Conservation (phyloP, 257 asterid genomes). For the Forsythia suspensa region DNA sequence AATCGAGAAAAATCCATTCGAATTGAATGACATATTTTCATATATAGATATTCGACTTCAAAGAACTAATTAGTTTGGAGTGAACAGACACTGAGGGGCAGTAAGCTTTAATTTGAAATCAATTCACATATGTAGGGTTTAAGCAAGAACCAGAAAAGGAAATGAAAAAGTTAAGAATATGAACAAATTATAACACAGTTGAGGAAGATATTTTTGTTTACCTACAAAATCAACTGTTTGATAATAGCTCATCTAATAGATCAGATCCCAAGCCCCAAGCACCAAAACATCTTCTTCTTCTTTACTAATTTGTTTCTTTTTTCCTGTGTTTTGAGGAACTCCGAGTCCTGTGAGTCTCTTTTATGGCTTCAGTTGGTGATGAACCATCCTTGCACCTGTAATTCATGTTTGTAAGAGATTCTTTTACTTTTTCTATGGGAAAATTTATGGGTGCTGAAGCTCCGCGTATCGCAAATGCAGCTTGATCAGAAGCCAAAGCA, state of each 20-base stretch:
- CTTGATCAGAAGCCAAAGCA: conserved; percentile 29
- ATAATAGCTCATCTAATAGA: conserved; percentile 11
- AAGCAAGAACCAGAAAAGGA: not conserved
- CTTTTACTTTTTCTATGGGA: conserved; percentile 7
- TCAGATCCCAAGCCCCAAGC: conserved; percentile 14
- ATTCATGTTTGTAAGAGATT: conserved; percentile 25
- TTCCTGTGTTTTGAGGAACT: not conserved
- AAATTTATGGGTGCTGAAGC: not conserved
- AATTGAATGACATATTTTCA: not conserved
- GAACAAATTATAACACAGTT: not conserved
- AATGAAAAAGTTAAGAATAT: not conserved
- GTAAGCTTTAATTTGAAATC: not conserved
- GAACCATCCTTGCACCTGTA: not conserved
- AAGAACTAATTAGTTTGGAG: not conserved
- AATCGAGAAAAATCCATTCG: not conserved
- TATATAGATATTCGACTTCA: not conserved
- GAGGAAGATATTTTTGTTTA: not conserved
- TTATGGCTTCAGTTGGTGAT: conserved; percentile 19
- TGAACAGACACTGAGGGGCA: not conserved
- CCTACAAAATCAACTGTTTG: not conserved
- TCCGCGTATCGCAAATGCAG: not conserved
- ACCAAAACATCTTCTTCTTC: not conserved
- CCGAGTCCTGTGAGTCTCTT: not conserved
- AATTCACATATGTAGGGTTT: not conserved
- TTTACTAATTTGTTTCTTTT: not conserved